Evolutionary conservation across 2,329 filamentous ascomycete species (phyloP).

Genomic region (Aspergillus sp.): DNA sequence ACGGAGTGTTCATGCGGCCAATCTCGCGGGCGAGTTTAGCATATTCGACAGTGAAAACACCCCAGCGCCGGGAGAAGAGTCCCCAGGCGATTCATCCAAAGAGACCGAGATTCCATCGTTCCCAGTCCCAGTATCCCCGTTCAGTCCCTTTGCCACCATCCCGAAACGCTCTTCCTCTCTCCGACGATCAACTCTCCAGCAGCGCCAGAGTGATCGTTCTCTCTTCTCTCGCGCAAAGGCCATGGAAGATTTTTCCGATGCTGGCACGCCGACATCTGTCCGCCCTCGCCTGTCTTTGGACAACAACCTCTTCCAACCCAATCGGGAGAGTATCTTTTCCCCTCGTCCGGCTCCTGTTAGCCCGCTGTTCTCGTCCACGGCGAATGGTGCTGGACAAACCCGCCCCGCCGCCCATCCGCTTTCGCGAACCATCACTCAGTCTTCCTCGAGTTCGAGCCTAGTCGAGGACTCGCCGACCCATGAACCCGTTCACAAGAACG

Average conservation of each 20-base stretch:
- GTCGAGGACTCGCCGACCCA: constrained; percentile 70
- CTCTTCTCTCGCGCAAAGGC: constrained; percentile 46
- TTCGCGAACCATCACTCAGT: constrained; percentile 81
- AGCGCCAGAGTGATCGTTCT: constrained; percentile 69
- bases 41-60: constrained; percentile 63
- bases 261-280: constrained; percentile 53
- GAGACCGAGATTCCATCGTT: constrained; percentile 26
- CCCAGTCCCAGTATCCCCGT: constrained; percentile 35
- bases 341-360: constrained; percentile 56
- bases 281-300: constrained; percentile 76
- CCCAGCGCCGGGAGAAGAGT: constrained; percentile 25
- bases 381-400: constrained; percentile 33
- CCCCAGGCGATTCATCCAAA: constrained; percentile 25
- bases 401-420: constrained; percentile 67
- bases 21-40: constrained; percentile 62
- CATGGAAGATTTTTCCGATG: constrained; percentile 44
- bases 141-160: constrained; percentile 52
- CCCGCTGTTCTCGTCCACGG: constrained; percentile 37
- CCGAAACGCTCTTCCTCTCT: constrained; percentile 73
- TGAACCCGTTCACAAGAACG: constrained; percentile 54
- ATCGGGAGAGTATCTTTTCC: constrained; percentile 65
- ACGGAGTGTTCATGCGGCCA: constrained; percentile 78
- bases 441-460: constrained; percentile 76
- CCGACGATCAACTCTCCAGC: constrained; percentile 82
- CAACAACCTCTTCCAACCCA: constrained; percentile 62